Conservation (phyloP, 2,329 filamentous ascomycete genomes). For the Podosphaera aphanis region DNA sequence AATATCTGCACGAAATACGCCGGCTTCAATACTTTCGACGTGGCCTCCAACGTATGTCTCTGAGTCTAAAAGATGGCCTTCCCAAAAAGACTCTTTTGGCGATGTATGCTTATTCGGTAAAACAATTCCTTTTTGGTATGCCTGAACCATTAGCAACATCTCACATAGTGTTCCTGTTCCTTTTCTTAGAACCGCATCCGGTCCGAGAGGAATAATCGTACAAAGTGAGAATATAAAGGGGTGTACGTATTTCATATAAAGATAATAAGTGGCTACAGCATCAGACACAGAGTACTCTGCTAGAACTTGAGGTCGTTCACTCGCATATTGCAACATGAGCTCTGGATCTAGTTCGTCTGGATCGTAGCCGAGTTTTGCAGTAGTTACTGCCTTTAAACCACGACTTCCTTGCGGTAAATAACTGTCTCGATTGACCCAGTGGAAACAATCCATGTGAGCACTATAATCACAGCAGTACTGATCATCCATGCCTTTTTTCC, state of each 20-base stretch:
- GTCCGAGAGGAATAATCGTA: slow-evolving; percentile 80
- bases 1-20: slow-evolving; percentile 89
- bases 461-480: slow-evolving; percentile 92
- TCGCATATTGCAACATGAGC: slow-evolving; percentile 82
- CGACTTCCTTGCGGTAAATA: slow-evolving; percentile 93
- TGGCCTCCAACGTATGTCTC: slow-evolving; percentile 97
- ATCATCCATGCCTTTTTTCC: slow-evolving; percentile 83
- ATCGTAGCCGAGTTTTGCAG: slow-evolving; percentile 93
- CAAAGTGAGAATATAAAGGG: slow-evolving; percentile 98
- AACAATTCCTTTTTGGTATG: slow-evolving; percentile 75
- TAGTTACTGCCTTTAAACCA: slow-evolving; percentile 90
- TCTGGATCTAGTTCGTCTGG: slow-evolving; percentile 95
- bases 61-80: slow-evolving; percentile 84
- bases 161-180: slow-evolving; percentile 97
- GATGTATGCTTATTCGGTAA: slow-evolving; percentile 90
- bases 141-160: slow-evolving; percentile 98
- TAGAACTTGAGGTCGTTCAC: slow-evolving; percentile 73
- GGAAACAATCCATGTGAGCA: slow-evolving; percentile 96
- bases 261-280: slow-evolving; percentile 92
- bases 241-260: slow-evolving; percentile 99
- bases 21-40: slow-evolving; percentile 96
- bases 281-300: slow-evolving; percentile 98
- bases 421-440: slow-evolving; percentile 97
- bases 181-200: slow-evolving; percentile 81
- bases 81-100: slow-evolving; percentile 82